Evolutionary conservation across 2,329 filamentous ascomycete species (phyloP).

Genomic region (Colletotrichum sidae): DNA sequence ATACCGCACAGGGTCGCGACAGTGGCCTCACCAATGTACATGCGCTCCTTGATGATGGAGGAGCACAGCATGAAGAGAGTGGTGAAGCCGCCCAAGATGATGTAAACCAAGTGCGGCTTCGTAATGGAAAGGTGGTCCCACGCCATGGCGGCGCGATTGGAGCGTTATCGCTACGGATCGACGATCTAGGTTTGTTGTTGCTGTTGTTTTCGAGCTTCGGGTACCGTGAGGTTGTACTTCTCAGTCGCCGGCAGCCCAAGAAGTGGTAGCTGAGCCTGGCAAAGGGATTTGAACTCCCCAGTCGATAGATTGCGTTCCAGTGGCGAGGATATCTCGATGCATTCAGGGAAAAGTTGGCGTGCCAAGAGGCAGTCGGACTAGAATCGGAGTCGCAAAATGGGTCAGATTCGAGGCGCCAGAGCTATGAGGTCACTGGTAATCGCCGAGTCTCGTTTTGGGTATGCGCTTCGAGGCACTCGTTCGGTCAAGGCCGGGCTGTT

Average conservation of each 20-base stretch:
- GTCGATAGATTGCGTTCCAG: slow-evolving; percentile 42
- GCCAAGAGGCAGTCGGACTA: slow-evolving; percentile 18
- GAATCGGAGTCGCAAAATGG: too few relatives aligned
- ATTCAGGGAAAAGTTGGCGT: slow-evolving; percentile 42
- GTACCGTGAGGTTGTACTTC: slow-evolving; percentile 19
- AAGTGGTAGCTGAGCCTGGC: slow-evolving; percentile 37
- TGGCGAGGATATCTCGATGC: slow-evolving; percentile 44
- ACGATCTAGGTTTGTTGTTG: neutral
- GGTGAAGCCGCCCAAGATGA: slow-evolving; percentile 97
- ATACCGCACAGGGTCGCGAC: slow-evolving; percentile 90
- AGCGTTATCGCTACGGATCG: slow-evolving; percentile 3
- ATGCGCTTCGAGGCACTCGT: slow-evolving; percentile 1
- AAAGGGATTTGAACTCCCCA: slow-evolving; percentile 41
- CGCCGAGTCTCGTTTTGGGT: slow-evolving; percentile 1
- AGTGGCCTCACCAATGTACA: slow-evolving; percentile 98
- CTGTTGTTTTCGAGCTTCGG: neutral
- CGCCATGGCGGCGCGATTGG: slow-evolving; percentile 65
- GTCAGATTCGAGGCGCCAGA: neutral
- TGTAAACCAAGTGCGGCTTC: slow-evolving; percentile 96
- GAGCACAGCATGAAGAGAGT: slow-evolving; percentile 98
- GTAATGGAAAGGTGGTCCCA: slow-evolving; percentile 89
- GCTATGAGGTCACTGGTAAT: slow-evolving; percentile 29
- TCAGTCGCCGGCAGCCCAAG: slow-evolving; percentile 33
- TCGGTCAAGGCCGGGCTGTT: slow-evolving; percentile 4
- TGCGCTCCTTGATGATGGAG: slow-evolving; percentile 95